A percentile compares a stretch with the other conserved stretches of the same genome.
Evolutionary conservation across 192 early-diverging fungal genomes (phyloP).

Genomic region (Linnemannia hyalina): DNA sequence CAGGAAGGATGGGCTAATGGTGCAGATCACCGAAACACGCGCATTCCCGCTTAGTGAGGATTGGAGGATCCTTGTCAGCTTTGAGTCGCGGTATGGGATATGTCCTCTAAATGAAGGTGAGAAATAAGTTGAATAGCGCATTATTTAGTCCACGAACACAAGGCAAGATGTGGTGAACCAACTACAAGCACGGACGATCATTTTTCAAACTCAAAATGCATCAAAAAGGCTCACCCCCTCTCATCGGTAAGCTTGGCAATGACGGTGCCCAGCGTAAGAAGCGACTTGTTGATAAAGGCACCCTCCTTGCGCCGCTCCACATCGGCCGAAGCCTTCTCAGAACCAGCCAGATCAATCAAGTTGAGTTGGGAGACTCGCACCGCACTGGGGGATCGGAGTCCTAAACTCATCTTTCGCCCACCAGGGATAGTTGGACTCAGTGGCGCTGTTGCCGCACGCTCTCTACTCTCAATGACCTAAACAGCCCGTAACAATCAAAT

Average conservation of each 20-base stretch:
- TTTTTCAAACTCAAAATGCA: too few relatives aligned
- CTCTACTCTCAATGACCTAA: conserved; percentile 53
- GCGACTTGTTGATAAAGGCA: conserved; percentile 90
- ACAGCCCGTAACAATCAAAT: not conserved
- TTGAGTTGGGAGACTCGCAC: conserved; percentile 67
- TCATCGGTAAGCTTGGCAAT: conserved; percentile 92
- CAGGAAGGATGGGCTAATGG: conserved; percentile 83
- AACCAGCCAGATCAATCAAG: conserved; percentile 96
- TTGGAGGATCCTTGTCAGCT: conserved; percentile 94
- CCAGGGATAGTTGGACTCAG: conserved; percentile 18
- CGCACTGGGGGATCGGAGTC: conserved; percentile 25
- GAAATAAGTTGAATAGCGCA: not conserved
- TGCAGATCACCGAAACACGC: conserved; percentile 91
- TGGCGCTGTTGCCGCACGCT: conserved; percentile 28
- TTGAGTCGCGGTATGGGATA: conserved; percentile 97
- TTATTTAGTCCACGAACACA: not conserved
- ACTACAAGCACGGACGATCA: not conserved
- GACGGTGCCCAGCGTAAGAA: conserved; percentile 94
- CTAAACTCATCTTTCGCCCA: conserved; percentile 33
- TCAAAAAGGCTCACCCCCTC: conserved; percentile 47
- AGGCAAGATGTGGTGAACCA: not conserved
- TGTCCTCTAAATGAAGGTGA: conserved; percentile 62
- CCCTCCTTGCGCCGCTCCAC: conserved; percentile 92
- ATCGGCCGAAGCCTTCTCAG: conserved; percentile 91
- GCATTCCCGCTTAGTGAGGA: conserved; percentile 93